Conservation (phyloP, 1,284 basidiomycete genomes). For the Cystobasidium sp. region DNA sequence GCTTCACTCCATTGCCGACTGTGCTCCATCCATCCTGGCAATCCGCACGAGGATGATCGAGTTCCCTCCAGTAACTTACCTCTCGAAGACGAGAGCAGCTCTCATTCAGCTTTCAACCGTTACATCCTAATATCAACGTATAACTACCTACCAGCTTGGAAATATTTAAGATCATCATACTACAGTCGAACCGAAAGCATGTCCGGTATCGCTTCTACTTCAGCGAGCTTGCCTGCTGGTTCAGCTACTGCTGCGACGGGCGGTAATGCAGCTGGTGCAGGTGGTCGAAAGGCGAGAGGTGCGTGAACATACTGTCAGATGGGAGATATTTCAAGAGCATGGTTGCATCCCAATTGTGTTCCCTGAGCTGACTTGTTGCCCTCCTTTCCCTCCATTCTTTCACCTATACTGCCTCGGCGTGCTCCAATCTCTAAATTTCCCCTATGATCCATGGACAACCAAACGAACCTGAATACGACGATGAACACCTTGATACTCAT, state of each 20-base stretch:
- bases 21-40: no score
- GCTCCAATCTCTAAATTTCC: background rate
- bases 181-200: background rate
- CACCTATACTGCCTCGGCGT: background rate
- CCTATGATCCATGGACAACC: background rate
- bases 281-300: constrained; percentile 38
- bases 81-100: no score
- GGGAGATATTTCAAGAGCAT: background rate
- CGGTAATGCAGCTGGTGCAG: constrained; percentile 18
- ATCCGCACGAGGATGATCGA: no score
- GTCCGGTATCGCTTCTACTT: constrained; percentile 15
- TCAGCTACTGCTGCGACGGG: constrained; percentile 29
- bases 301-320: background rate
- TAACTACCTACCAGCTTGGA: no score
- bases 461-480: background rate
- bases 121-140: no score
- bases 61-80: no score
- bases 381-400: background rate
- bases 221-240: constrained; percentile 14
- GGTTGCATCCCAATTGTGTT: background rate
- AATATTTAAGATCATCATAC: background rate
- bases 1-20: no score
- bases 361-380: background rate
- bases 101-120: no score
- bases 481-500: background rate